Evolutionary conservation across 768 basidiomycete genomes (phyloP), one percentile per base, ranked within the genome.

Genomic region (Lyophyllum atratum): DNA sequence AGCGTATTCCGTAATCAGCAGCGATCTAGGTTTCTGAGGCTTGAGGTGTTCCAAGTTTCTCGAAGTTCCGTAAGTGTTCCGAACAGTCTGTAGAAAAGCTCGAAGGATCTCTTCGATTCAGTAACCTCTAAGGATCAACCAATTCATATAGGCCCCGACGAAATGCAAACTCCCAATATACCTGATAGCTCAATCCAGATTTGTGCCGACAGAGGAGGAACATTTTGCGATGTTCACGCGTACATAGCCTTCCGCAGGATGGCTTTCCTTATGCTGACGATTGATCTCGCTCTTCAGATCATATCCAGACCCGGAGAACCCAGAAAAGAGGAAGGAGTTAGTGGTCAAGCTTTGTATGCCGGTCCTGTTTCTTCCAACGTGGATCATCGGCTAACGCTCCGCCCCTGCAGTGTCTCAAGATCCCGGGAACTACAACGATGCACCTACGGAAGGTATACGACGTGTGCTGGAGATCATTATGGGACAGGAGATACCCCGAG

Each of bases 361-460:
- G n/a, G 10, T 15, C 14, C n/a, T 59, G 14, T 17, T 5, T 26
- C n/a, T 21, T 40, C 12, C 10, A 10, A 4, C 40, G n/a, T 17
- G 19, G 7, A 25, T 47, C 22, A 17, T 45, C 42, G 22, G 24
- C 37, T 56, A 7, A 58, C 46, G 17, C 26, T 9, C 29, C 39
- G 40, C 19, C 19, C 39, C 15, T 33, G 14, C 68, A 93, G 92
- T 98, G 34, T 95, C 93, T 0, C 90, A 93, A 70, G 95, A 98
- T 73, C 85, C 90, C 0, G 77, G 74, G 17, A 94, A 95, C 67
- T 98, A 98, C 71, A 72, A 74, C 2, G 95, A 98, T 75, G 95
- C 95, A 1, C 95, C 96, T 0, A 96, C 93, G 0, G 95, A 98
- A 71, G 95, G 94, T 1, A 93, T 95, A 59, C 79, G 96, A 9